Conservation (phyloP, 768 basidiomycete species). For the Lactarius psammicola region DNA sequence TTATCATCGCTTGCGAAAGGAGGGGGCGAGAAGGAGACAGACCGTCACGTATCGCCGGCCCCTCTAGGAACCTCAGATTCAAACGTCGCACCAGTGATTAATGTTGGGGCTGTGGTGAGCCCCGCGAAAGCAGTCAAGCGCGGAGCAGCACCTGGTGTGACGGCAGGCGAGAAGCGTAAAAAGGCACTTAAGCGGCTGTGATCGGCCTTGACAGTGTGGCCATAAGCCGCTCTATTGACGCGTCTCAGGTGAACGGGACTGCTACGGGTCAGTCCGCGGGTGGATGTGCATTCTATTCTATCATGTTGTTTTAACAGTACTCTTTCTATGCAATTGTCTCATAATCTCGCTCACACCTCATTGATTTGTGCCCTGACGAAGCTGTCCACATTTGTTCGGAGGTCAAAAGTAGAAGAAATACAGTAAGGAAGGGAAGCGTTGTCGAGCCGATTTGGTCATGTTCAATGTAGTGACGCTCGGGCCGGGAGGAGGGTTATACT, state of each 20-base stretch:
- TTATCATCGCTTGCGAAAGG: conserved; percentile 38
- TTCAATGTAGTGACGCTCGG: no score
- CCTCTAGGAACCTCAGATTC: conserved; percentile 71
- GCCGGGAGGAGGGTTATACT: not conserved
- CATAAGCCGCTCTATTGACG: not conserved
- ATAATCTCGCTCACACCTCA: not conserved
- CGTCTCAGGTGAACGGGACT: not conserved
- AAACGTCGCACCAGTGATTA: conserved; percentile 46
- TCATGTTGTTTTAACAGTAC: conserved; percentile 21
- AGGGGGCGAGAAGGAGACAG: conserved; percentile 41
- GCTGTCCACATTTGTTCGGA: not conserved
- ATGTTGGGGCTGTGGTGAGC: conserved; percentile 33
- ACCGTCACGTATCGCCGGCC: conserved; percentile 64
- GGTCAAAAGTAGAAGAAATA: not conserved
- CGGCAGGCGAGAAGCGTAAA: conserved; percentile 77
- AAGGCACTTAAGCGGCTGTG: conserved; percentile 81
- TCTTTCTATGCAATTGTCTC: conserved; percentile 1
- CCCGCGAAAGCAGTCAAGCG: conserved; percentile 68
- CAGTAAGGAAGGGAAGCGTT: not conserved
- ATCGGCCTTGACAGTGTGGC: not conserved
- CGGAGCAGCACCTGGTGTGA: conserved; percentile 51
- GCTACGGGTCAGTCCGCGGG: not conserved
- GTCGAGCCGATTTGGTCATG: not conserved
- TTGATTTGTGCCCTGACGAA: not conserved
- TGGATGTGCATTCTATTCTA: conserved; percentile 11